Evolutionary conservation across 306 rosid genomes (phyloP).

Genomic region (Mucuna pruriens): DNA sequence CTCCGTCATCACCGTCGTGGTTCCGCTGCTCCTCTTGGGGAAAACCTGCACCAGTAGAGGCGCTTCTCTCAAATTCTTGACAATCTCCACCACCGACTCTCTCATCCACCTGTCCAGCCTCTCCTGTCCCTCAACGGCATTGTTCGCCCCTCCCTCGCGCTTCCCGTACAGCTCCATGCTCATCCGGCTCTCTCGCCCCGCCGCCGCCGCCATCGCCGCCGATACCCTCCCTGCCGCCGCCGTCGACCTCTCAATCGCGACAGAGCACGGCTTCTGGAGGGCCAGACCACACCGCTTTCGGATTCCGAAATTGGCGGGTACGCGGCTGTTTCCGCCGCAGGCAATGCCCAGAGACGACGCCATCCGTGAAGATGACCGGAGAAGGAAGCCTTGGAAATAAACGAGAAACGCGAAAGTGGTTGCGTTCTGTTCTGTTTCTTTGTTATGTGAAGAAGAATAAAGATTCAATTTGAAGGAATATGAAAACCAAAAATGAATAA

Average conservation of each 20-base stretch:
- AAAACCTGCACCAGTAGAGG: conserved; percentile 71
- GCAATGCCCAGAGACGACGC: conserved; percentile 53
- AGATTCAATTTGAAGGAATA: neutral
- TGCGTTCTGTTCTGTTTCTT: neutral
- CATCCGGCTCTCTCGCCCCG: neutral
- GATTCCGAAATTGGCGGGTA: neutral
- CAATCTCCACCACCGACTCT: conserved; percentile 77
- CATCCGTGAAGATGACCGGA: conserved; percentile 34
- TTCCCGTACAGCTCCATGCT: conserved; percentile 15
- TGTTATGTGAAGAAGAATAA: neutral
- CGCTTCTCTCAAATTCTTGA: conserved; percentile 63
- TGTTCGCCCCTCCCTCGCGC: neutral
- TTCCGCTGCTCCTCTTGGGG: neutral
- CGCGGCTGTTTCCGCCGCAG: conserved; percentile 38
- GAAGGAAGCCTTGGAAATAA: neutral
- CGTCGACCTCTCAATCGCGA: conserved; percentile 21
- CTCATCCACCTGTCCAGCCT: conserved; percentile 74
- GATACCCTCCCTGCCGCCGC: conserved; percentile 31
- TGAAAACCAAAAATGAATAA: neutral
- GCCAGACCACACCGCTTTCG: conserved; percentile 1
- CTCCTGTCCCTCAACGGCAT: conserved; percentile 44
- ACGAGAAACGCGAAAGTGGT: neutral
- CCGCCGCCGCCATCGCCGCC: neutral
- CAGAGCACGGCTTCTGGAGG: neutral
- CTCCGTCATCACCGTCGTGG: conserved; percentile 44